A percentile compares a stretch with the other conserved stretches of the same genome.
phyloP scores from a whole-genome alignment of 257 asterid genomes.

The Echium plantagineum region DNA sequence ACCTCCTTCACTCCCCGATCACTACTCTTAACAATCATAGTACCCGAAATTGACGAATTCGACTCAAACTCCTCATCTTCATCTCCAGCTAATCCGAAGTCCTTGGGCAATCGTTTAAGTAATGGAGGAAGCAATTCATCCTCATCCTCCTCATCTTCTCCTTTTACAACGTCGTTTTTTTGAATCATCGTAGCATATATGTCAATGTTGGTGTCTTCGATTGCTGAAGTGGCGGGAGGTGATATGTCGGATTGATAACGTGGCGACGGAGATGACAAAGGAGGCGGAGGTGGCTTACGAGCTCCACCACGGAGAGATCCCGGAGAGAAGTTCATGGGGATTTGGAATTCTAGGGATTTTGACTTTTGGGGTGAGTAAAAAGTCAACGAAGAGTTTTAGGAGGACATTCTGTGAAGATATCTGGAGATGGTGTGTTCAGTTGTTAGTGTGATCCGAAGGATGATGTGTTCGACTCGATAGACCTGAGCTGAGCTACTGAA shows the following conservation, averaged over 20 bases:
- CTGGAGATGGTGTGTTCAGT: too few relatives aligned
- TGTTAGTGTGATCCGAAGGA: too few relatives aligned
- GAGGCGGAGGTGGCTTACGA: background rate
- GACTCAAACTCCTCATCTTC: too few relatives aligned
- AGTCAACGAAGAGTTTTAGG: too few relatives aligned
- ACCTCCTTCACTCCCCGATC: too few relatives aligned
- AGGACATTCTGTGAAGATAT: too few relatives aligned
- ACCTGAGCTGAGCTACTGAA: too few relatives aligned
- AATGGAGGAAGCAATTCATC: constrained; percentile 82
- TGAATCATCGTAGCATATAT: constrained; percentile 51
- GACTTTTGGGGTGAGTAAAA: too few relatives aligned
- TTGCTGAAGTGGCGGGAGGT: constrained; percentile 25
- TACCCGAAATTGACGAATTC: constrained; percentile 48
- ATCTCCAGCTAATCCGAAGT: constrained; percentile 36
- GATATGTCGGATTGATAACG: constrained; percentile 25
- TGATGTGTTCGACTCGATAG: too few relatives aligned
- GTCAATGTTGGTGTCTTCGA: constrained; percentile 22
- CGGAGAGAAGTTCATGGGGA: background rate
- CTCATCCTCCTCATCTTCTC: constrained; percentile 19
- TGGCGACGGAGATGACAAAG: constrained; percentile 25
- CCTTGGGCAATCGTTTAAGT: constrained; percentile 81
- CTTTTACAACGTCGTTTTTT: constrained; percentile 28
- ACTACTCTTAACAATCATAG: constrained; percentile 51
- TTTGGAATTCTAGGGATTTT: too few relatives aligned
- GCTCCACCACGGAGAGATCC: background rate